Conservation (phyloP, 768 basidiomycete genomes). For the Lactarius hatsudake region DNA sequence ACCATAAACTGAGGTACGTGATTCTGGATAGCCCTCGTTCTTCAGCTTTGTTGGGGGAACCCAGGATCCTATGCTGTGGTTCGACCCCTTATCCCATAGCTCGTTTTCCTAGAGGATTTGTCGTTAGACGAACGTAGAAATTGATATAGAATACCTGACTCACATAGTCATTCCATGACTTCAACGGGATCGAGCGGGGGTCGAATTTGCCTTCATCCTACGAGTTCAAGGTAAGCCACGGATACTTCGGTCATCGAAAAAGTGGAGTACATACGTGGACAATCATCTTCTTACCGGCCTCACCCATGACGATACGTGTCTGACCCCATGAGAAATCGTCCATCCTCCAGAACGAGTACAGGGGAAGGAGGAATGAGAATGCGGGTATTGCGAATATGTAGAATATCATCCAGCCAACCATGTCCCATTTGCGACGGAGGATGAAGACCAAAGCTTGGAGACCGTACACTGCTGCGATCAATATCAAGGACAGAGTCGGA, state of each 20-base stretch:
- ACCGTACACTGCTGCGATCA: constrained; percentile 95
- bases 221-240: constrained; percentile 15
- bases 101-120: constrained; percentile 70
- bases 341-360: constrained; percentile 98
- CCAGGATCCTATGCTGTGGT: constrained; percentile 94
- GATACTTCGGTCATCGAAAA: neutral
- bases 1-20: constrained; percentile 79
- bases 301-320: constrained; percentile 89
- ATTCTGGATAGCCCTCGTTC: constrained; percentile 74
- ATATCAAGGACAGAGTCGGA: constrained; percentile 79
- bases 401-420: constrained; percentile 97
- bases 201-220: constrained; percentile 99
- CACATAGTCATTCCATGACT: constrained; percentile 96
- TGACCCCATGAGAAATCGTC: constrained; percentile 97
- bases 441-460: constrained; percentile 90
- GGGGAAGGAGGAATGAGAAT: constrained; percentile 89
- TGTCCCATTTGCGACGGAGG: constrained; percentile 94
- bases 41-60: constrained; percentile 71
- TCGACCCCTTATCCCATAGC: constrained; percentile 96
- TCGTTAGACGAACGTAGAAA: constrained; percentile 2
- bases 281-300: constrained; percentile 92
- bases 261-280: constrained; percentile 66
- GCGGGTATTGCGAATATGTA: constrained; percentile 93
- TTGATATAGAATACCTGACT: constrained; percentile 31
- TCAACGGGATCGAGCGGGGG: constrained; percentile 87